phyloP scores from a whole-genome alignment of 768 basidiomycete species.

The Pulveroboletus sp. region DNA sequence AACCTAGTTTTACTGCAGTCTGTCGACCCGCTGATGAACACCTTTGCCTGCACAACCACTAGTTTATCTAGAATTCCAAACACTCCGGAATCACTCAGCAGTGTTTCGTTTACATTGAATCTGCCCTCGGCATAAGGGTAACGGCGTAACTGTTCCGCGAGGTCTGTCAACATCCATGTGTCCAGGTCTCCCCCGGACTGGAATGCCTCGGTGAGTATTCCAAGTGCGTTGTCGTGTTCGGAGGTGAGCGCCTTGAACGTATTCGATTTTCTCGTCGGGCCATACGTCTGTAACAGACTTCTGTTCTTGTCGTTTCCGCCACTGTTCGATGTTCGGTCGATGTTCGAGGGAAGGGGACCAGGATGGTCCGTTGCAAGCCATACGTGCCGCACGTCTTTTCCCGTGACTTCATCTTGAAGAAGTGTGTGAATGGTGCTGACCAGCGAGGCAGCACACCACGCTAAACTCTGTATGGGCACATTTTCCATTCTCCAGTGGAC shows the following conservation, averaged over 20 bases:
- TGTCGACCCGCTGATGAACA: constrained; percentile 50
- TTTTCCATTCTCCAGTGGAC: constrained; percentile 63
- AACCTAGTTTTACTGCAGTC: constrained; percentile 50
- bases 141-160: constrained; percentile 33
- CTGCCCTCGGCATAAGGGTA: constrained; percentile 24
- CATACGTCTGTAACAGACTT: neutral
- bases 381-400: constrained; percentile 36
- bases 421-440: constrained; percentile 40
- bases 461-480: constrained; percentile 38
- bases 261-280: constrained; percentile 35
- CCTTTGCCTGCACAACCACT: constrained; percentile 44
- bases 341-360: constrained; percentile 18
- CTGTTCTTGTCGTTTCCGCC: neutral
- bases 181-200: constrained; percentile 37
- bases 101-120: constrained; percentile 22
- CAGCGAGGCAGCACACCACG: constrained; percentile 49
- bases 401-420: constrained; percentile 29
- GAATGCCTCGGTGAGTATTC: constrained; percentile 44
- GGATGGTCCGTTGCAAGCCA: constrained; percentile 63
- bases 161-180: constrained; percentile 43
- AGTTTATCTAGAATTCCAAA: constrained; percentile 57
- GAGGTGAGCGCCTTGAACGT: constrained; percentile 44
- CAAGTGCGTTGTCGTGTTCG: constrained; percentile 45
- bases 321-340: neutral
- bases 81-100: constrained; percentile 48